Conservation (phyloP, 495 filamentous ascomycete genomes). For the Aspergillus sparsus region DNA sequence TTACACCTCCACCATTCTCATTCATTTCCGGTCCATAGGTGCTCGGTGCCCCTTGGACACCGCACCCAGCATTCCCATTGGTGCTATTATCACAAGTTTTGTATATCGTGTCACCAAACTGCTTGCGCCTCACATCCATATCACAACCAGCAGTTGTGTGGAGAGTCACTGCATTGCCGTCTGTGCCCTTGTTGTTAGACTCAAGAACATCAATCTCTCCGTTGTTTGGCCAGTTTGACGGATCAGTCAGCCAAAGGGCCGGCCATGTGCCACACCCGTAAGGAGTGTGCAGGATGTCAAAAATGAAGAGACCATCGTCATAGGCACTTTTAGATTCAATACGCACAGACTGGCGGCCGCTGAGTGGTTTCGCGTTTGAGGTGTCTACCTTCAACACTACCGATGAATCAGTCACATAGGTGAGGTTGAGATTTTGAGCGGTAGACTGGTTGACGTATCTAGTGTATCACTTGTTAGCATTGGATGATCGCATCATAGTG, state of each 20-base stretch:
- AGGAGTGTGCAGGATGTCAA: slow-evolving; percentile 54
- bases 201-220: slow-evolving; percentile 56
- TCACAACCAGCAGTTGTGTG: slow-evolving; percentile 47
- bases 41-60: slow-evolving; percentile 35
- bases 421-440: slow-evolving; percentile 50
- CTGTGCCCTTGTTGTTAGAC: slow-evolving; percentile 43
- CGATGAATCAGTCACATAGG: slow-evolving; percentile 45
- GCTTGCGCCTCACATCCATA: slow-evolving; percentile 50
- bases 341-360: slow-evolving; percentile 56
- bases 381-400: slow-evolving; percentile 57
- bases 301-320: slow-evolving; percentile 54
- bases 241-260: slow-evolving; percentile 64
- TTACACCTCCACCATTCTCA: slow-evolving; percentile 47
- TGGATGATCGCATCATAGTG: neutral
- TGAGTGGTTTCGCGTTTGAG: slow-evolving; percentile 40
- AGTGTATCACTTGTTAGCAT: neutral
- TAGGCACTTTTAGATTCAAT: slow-evolving; percentile 53
- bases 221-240: slow-evolving; percentile 57
- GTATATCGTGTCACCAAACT: slow-evolving; percentile 34
- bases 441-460: slow-evolving; percentile 39
- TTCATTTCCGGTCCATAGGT: slow-evolving; percentile 49
- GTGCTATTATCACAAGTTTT: slow-evolving; percentile 40
- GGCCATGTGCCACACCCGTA: slow-evolving; percentile 58
- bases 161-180: slow-evolving; percentile 49
- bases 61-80: slow-evolving; percentile 46